Percentiles rank a stretch among this genome's conserved stretches.
phyloP scores from a whole-genome alignment of 768 basidiomycete genomes.

The Strobilomyces dryophilus region DNA sequence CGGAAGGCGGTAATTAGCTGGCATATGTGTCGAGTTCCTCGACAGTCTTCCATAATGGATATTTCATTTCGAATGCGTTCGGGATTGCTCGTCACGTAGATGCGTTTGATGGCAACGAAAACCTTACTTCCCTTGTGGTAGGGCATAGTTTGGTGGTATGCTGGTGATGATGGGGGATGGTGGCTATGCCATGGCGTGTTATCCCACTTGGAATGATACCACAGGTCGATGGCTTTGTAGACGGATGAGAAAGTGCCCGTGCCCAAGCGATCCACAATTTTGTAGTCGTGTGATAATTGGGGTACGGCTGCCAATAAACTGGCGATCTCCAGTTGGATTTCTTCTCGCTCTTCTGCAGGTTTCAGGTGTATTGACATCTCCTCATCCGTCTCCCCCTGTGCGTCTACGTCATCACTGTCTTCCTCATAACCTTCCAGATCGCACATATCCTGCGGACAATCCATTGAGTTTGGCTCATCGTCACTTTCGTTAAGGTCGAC shows the following conservation, averaged over 20 bases:
- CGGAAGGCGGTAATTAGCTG: slow-evolving; percentile 95
- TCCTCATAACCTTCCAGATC: slow-evolving; percentile 34
- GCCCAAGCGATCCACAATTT: slow-evolving; percentile 84
- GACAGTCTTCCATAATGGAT: slow-evolving; percentile 78
- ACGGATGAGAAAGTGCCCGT: slow-evolving; percentile 99
- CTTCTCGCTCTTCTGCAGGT: slow-evolving; percentile 61
- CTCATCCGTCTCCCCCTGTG: slow-evolving; percentile 51
- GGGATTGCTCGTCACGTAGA: slow-evolving; percentile 94
- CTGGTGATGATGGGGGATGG: slow-evolving; percentile 59
- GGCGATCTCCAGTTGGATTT: slow-evolving; percentile 73
- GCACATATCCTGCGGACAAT: slow-evolving; percentile 36
- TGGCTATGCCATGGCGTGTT: slow-evolving; percentile 69
- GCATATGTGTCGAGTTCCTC: slow-evolving; percentile 82
- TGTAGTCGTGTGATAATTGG: slow-evolving; percentile 62
- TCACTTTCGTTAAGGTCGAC: slow-evolving; percentile 50
- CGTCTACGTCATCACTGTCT: slow-evolving; percentile 32
- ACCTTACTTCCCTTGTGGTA: slow-evolving; percentile 46
- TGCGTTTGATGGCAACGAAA: slow-evolving; percentile 93
- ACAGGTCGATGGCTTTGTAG: slow-evolving; percentile 91
- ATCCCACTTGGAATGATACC: slow-evolving; percentile 72
- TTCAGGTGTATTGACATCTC: slow-evolving; percentile 56
- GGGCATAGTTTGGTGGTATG: slow-evolving; percentile 54
- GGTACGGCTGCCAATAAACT: slow-evolving; percentile 68
- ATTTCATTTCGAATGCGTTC: slow-evolving; percentile 92
- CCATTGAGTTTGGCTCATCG: slow-evolving; percentile 32